Evolutionary conservation across 352 stramenopile genomes (phyloP).

Genomic region (Phytopythium chamaehyphon): DNA sequence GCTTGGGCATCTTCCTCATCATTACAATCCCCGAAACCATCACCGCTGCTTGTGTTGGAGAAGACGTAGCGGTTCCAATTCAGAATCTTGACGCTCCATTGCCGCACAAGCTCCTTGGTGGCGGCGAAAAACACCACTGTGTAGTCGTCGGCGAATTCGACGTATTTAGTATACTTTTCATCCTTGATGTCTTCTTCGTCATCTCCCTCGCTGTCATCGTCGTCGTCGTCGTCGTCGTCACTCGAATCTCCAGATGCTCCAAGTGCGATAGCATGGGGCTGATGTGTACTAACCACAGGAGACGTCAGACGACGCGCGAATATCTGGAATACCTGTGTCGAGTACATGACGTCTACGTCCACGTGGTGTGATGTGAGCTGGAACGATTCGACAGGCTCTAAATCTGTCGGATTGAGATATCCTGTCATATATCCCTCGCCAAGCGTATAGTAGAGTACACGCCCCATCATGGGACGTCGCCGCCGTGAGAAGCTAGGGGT

Average conservation of each 20-base stretch:
- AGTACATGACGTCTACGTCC: conserved; percentile 60
- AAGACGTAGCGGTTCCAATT: conserved; percentile 80
- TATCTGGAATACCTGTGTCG: conserved; percentile 61
- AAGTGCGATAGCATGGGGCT: conserved; percentile 11
- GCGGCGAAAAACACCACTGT: conserved; percentile 50
- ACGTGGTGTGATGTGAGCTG: conserved; percentile 56
- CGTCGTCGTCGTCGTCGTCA: conserved; percentile 23
- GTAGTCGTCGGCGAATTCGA: conserved; percentile 12
- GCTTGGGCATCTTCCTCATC: conserved; percentile 5
- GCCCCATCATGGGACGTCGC: conserved; percentile 6
- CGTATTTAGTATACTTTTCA: background rate
- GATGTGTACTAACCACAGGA: background rate
- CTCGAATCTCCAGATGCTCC: conserved; percentile 20
- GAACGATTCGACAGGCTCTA: conserved; percentile 44
- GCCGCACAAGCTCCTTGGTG: conserved; percentile 41
- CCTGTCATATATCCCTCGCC: conserved; percentile 59
- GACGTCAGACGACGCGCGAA: conserved; percentile 18
- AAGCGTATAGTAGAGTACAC: conserved; percentile 61
- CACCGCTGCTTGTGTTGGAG: background rate
- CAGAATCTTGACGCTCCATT: conserved; percentile 47
- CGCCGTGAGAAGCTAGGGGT: background rate
- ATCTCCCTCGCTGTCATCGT: conserved; percentile 17
- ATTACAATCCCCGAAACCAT: conserved; percentile 3
- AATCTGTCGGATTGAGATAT: conserved; percentile 32
- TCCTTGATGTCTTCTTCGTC: conserved; percentile 13